Evolutionary conservation across 2,329 filamentous ascomycete genomes (phyloP), one percentile per base, ranked within the genome.

Genomic region (Ceratocystis cacaofunesta): DNA sequence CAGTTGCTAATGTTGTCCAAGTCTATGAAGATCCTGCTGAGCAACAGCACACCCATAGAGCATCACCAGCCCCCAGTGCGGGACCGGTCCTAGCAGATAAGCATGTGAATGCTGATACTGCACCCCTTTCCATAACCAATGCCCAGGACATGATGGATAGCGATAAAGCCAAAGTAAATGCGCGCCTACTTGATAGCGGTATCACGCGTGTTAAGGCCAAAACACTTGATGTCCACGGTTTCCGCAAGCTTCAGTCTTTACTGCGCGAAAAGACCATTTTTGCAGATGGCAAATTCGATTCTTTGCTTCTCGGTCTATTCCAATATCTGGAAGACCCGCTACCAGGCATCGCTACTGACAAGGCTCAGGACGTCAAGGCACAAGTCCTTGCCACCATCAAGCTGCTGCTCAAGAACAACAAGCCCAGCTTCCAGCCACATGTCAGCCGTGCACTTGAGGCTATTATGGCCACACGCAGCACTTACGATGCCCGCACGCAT

Each of bases 171-270:
- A 80, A 79, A 61, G 83, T 85, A 69, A 84, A 80, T 70, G 75
- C 76, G 6, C 82, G 86, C 57, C 77, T 92, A 28, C 79, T 92
- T 4, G 83, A 86, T 41, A 91, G 88, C 70, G 89, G 87, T 62
- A 88, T 92, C 69, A 78, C 84, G 63, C 87, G 88, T 69, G 86
- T 92, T 70, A 85, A 85, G 69, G 80, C 82, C 36, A 84, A 84
- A 70, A 84, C 84, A 0, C 81, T 92, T n/a, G 89, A 92, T 71
- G 87, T 89, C 2, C 88, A 91, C 71, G 88, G 88, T 66, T 90
- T 92, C 78, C 83, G 88, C 64, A 88, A 89, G 71, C 78, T 92
- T 61, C 88, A 92, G 73, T 85, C 85, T 48, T 80, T 91, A 69
- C 80, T 90, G 67, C 85, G 87, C 69, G 85, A 88, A 67, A 82